Percentiles rank a stretch among this genome's conserved stretches.
These are phyloP conservation scores for Eleusine indica DNA, from an alignment of 176 grass and related monocot genomes.

Conservation along the genomic window DNA sequence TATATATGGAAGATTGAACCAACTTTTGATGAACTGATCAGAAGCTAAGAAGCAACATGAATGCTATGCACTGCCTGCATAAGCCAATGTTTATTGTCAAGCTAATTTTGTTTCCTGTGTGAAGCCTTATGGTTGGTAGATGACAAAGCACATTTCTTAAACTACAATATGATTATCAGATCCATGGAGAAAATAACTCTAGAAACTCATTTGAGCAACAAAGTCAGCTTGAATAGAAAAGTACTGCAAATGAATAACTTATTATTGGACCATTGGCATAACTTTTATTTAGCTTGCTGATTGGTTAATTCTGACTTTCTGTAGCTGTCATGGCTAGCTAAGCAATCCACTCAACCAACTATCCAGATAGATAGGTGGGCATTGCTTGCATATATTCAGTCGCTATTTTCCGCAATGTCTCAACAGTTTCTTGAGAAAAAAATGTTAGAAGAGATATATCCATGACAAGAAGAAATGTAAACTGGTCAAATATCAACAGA, in stretches of 20 bases:
- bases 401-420: slow-evolving; percentile 11
- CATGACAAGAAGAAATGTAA: slow-evolving; percentile 5
- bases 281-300: slow-evolving; percentile 17
- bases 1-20: slow-evolving; percentile 7
- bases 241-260: neutral
- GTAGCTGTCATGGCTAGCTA: slow-evolving; percentile 33
- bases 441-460: neutral
- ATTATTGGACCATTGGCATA: neutral
- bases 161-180: slow-evolving; percentile 20
- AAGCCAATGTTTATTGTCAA: slow-evolving; percentile 10
- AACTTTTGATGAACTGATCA: neutral
- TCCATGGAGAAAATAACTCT: neutral
- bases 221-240: slow-evolving; percentile 10
- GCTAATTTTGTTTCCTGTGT: neutral
- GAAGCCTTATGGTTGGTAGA: slow-evolving; percentile 20
- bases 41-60: slow-evolving; percentile 24
- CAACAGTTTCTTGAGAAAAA: slow-evolving; percentile 1
- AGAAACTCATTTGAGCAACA: neutral
- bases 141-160: slow-evolving; percentile 3
- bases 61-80: neutral
- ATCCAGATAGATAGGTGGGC: slow-evolving; percentile 12
- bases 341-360: neutral
- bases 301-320: slow-evolving; percentile 9
- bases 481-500: neutral
- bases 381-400: slow-evolving; percentile 17